Percentiles rank a stretch among this genome's conserved stretches.
These are phyloP conservation scores for Paulownia fortunei DNA, from an alignment of 257 asterid species.

Conservation along the genomic window DNA sequence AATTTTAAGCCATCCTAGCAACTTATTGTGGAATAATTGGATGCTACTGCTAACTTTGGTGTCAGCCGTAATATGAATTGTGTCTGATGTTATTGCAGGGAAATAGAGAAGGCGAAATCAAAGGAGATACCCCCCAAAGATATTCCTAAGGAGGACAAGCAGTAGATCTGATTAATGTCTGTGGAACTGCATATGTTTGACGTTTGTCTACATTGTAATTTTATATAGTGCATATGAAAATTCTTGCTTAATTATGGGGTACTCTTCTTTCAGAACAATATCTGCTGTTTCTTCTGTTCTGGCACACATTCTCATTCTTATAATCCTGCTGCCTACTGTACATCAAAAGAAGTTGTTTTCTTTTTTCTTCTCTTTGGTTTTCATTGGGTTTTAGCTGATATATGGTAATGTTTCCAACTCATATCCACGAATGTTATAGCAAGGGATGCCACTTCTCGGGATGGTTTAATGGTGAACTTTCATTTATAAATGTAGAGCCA, in stretches of 20 bases:
- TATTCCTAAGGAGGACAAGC: slow-evolving; percentile 58
- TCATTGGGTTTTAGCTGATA: neutral
- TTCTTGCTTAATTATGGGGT: neutral
- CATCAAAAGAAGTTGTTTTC: neutral
- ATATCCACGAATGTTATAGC: neutral
- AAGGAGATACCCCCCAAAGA: slow-evolving; percentile 71
- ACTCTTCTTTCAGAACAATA: neutral
- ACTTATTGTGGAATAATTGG: neutral
- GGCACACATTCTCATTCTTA: no score
- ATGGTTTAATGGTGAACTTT: neutral
- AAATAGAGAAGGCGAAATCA: slow-evolving; percentile 69
- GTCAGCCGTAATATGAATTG: neutral
- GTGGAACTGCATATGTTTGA: slow-evolving; percentile 8
- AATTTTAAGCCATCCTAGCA: neutral
- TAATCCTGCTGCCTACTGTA: slow-evolving; percentile 5
- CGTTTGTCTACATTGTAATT: neutral
- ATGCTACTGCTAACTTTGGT: neutral
- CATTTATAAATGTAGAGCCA: neutral
- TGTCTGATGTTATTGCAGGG: slow-evolving; percentile 47
- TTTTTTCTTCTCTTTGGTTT: neutral
- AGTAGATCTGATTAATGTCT: slow-evolving; percentile 33
- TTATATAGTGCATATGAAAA: slow-evolving; percentile 16
- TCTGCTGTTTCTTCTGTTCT: slow-evolving; percentile 14
- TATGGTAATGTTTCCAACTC: neutral
- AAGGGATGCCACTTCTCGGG: neutral